Evolutionary conservation across 306 rosid species (phyloP), one percentile per base, ranked within the genome.

Genomic region (Gastrolobium villosum): DNA sequence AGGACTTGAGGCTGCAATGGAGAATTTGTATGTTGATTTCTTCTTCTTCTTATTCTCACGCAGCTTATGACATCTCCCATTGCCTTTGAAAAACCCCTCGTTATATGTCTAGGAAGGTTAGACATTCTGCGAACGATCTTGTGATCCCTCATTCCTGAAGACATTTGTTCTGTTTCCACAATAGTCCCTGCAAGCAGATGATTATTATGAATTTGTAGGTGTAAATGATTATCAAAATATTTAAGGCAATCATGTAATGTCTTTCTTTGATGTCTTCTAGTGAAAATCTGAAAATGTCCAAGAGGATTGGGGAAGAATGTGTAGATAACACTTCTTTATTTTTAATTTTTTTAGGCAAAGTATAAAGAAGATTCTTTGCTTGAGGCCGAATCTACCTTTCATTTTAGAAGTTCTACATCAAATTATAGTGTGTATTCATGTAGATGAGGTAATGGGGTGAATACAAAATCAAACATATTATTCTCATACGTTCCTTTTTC

Each of bases 81-180:
- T 41, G 74, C 92, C 76, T 94, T 89, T 28, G 91, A 90, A 63
- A 88, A 82, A 5, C 90, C 87, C 2, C 82, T 90, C 72, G 89
- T 55, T 66, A 93, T 79, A 82, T 85, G 91, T 67, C 95, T 77
- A 0, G 90, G 97, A 67, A 91, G 87, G 82, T 57, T 83, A 13
- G 79, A 84, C 79, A 91, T 88, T 14, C 96, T 80, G 32, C 92
- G 90, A 57, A 87, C 81, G 2, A 94, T 75, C 34, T 89, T 79
- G 15, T 83, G 75, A 70, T 87, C 89, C 39, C 97, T 89, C 41
- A 2, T 50, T 36, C 81, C 31, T 26, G 83, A 77, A 65, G 92
- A 77, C 92, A 88, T 74, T 84, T n/a, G n/a, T n/a, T n/a, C n/a
- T n/a, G n/a, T n/a, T n/a, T n/a, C n/a, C n/a, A n/a, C n/a, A n/a